Evolutionary conservation across 495 filamentous ascomycete species (phyloP), one percentile per base, ranked within the genome.

Genomic region (Wilcoxina mikolae): DNA sequence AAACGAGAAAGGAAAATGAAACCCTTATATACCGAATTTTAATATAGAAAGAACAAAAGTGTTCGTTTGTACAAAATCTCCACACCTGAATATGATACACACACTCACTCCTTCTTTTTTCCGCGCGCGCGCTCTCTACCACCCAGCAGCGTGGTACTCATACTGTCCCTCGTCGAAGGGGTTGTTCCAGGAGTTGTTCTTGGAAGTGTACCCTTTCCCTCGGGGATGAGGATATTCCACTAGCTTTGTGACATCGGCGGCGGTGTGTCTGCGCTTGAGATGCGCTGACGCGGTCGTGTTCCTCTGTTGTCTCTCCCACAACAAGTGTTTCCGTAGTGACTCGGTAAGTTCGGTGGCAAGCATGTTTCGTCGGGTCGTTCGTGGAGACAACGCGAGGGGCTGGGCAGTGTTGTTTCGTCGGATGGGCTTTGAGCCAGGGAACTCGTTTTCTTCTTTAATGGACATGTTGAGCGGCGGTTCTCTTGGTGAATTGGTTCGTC

Each of bases 291-390:
- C 83, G 3, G 87, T 94, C 27, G 84, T 81, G 55, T 84, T 85
- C 77, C 90, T 94, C 73, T 89, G 84, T 61, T 89, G 83, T 23
- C 85, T 83, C 61, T 90, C 85, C 82, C 83, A 87, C 12, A 90
- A 72, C n/a, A 90, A 73, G 55, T 87, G 79, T 58, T 79, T 78
- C 18, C 85, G 77, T 15, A 90, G 73, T 26, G 84, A 87, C 60
- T 85, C 82, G 3, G 85, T 87, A 58, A 99, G 73, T 69, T 99
- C 91, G 23, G 87, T 89, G 29, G 87, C 82, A 53, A 99, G 78
- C 91, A 99, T 99, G 69, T 99, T 94, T 42, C 90, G 78, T 43
- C 93, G 80, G 0, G 93, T 99, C 0, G 93, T 95, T 54, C 87
- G 78, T 0, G 91, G 91, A 4, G 91, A 95, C 33, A 87, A 70